Evolutionary conservation across 1,284 basidiomycete genomes (phyloP).

Genomic region (Amylostereum chailletii): DNA sequence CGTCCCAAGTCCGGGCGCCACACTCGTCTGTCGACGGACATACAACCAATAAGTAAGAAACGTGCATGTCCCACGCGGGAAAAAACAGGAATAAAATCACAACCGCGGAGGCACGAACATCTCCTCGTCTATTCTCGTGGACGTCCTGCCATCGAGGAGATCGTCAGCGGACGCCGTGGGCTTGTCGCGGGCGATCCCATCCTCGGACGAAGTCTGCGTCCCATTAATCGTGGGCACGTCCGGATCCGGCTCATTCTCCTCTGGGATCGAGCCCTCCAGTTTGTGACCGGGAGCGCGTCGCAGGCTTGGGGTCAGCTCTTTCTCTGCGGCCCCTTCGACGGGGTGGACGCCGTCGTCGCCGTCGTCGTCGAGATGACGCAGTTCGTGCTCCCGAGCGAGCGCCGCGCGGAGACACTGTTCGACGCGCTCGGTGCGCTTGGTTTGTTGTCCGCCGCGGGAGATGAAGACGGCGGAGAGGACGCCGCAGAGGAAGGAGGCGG

Average conservation of each 20-base stretch:
- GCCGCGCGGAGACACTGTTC: slow-evolving; percentile 63
- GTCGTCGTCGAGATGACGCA: background rate
- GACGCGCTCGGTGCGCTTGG: slow-evolving; percentile 72
- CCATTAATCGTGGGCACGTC: too few species aligned
- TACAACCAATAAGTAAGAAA: too few species aligned
- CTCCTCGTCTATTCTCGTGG: slow-evolving; percentile 23
- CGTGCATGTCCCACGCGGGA: background rate
- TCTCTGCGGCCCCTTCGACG: background rate
- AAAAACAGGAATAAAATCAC: slow-evolving; percentile 1
- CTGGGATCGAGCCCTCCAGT: too few species aligned
- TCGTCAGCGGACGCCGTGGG: too few species aligned
- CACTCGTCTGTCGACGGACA: too few species aligned
- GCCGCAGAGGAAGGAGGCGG: slow-evolving; percentile 71
- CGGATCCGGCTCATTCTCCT: too few species aligned
- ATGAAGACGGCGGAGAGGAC: slow-evolving; percentile 75
- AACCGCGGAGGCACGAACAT: slow-evolving; percentile 21
- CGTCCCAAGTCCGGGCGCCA: too few species aligned
- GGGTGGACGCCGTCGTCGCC: background rate
- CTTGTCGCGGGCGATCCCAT: too few species aligned
- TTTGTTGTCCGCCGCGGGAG: slow-evolving; percentile 69
- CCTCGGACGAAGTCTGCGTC: too few species aligned
- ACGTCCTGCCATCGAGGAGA: slow-evolving; percentile 4
- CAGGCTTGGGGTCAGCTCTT: background rate
- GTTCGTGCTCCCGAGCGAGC: slow-evolving; percentile 30
- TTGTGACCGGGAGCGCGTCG: too few species aligned